phyloP scores from a whole-genome alignment of 2,329 filamentous ascomycete genomes.

The Sclerotinia subarctica region DNA sequence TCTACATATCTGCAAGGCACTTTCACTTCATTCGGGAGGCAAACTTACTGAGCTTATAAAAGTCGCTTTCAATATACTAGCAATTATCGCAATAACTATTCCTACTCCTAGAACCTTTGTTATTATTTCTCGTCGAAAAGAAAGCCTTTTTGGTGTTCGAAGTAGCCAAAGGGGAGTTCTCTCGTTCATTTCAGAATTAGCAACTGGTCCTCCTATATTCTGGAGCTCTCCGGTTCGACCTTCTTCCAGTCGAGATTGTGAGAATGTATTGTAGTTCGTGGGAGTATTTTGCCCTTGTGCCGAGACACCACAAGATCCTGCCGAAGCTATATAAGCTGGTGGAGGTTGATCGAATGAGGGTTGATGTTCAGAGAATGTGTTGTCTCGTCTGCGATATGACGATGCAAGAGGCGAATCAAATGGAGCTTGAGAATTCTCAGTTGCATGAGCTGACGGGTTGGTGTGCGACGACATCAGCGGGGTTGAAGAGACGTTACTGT shows the following conservation, averaged over 20 bases:
- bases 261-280: constrained; percentile 32
- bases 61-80: background rate
- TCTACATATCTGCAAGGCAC: background rate
- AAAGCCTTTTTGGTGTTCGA: constrained; percentile 13
- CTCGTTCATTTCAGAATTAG: constrained; percentile 26
- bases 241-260: constrained; percentile 30
- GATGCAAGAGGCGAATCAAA: background rate
- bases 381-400: background rate
- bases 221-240: constrained; percentile 28
- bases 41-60: constrained; percentile 3
- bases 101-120: constrained; percentile 26
- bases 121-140: constrained; percentile 20
- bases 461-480: background rate
- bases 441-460: constrained; percentile 10
- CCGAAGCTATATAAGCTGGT: constrained; percentile 30
- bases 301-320: constrained; percentile 8
- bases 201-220: constrained; percentile 34
- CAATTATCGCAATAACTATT: constrained; percentile 25
- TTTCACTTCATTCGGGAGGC: too few relatives aligned
- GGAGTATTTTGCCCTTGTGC: constrained; percentile 13
- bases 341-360: constrained; percentile 26
- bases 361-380: constrained; percentile 12
- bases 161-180: constrained; percentile 28
- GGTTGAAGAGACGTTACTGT: background rate
- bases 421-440: background rate